These are phyloP conservation scores for Trapa incisa DNA, from an alignment of 345 rosid species.

Conservation along the genomic window DNA sequence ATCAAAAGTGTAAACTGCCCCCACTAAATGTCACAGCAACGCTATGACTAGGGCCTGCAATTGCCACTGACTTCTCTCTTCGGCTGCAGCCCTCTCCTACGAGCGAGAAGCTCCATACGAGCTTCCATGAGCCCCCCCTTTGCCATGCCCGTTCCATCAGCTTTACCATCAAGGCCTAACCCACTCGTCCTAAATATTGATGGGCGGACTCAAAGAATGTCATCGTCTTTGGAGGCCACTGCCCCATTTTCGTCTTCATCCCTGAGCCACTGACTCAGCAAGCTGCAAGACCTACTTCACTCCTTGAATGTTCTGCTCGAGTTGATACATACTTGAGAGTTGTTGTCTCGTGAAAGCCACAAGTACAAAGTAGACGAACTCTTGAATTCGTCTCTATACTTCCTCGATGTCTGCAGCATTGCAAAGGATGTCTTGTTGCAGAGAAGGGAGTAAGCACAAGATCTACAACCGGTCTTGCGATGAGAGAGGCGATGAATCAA, in stretches of 20 bases:
- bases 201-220: conserved; percentile 18
- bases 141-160: conserved; percentile 29
- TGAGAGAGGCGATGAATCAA: conserved; percentile 5
- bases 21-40: conserved; percentile 71
- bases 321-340: conserved; percentile 15
- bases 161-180: conserved; percentile 30
- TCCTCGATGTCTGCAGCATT: conserved; percentile 25
- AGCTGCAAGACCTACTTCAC: conserved; percentile 23
- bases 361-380: conserved; percentile 16
- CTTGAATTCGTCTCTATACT: conserved; percentile 23
- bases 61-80: conserved; percentile 86
- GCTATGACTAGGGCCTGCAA: conserved; percentile 95
- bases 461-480: conserved; percentile 23
- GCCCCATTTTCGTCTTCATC: conserved; percentile 6
- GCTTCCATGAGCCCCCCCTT: conserved; percentile 83
- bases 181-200: conserved; percentile 18
- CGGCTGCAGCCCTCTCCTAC: conserved; percentile 81
- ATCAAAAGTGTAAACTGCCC: conserved; percentile 65
- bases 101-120: conserved; percentile 63
- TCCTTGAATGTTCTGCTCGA: conserved; percentile 17
- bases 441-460: conserved; percentile 19
- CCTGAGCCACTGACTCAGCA: conserved; percentile 10
- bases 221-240: conserved; percentile 4
- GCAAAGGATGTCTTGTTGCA: conserved; percentile 24
- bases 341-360: conserved; percentile 17